Base-by-base conservation (phyloP, 495 filamentous ascomycete genomes). In the Lasiosphaeriaceae sp. region DNA sequence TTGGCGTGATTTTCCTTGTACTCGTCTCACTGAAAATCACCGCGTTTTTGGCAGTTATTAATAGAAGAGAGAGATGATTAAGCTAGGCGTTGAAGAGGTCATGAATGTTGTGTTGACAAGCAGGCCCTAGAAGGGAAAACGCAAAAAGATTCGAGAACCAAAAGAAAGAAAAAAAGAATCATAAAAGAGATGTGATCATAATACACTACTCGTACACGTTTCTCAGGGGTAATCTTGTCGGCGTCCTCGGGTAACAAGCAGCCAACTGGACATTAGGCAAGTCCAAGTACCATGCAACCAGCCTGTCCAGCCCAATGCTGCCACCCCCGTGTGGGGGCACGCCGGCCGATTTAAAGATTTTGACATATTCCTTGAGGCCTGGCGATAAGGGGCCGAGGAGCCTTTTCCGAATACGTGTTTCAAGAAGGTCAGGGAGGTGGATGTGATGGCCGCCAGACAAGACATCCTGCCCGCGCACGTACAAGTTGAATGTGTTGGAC, bases 401-500 rank as follows among this genome's bases (percentile, higher is more conserved):
- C 75, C 93, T 89, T 54, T 74, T 74, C 46, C 76, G 69, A 78
- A 96, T 89, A 11, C 83, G 80, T 9, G 79, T 80, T 66, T 84
- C 80, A 43, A 96, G 78, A 70, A 88, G 80, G 34, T 76, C 78
- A 35, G 89, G 80, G 60, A 88, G 71, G 78, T 96, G 80, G 64
- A 96, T 86, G 73, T 90, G 88, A 77, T 96, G 90, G 24, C 89
- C 90, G 50, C 91, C 91, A 12, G 84, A 88, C 73, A 92, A 83
- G 4, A 66, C 59, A 54, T 68, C 92, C 74, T 96, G 89, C 19
- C 89, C 89, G 61, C 92, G 86, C 87, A 96, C 65, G 80, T 95
- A 92, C 79, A 96, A 90, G 74, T 96, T 91, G 77, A 90, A 96
- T 5, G 86, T 88, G 73, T 95, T 93, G 50, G 84, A 88, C 64